These are phyloP conservation scores for Solanum ossicruentum DNA, from an alignment of 257 asterid genomes.

Conservation along the genomic window DNA sequence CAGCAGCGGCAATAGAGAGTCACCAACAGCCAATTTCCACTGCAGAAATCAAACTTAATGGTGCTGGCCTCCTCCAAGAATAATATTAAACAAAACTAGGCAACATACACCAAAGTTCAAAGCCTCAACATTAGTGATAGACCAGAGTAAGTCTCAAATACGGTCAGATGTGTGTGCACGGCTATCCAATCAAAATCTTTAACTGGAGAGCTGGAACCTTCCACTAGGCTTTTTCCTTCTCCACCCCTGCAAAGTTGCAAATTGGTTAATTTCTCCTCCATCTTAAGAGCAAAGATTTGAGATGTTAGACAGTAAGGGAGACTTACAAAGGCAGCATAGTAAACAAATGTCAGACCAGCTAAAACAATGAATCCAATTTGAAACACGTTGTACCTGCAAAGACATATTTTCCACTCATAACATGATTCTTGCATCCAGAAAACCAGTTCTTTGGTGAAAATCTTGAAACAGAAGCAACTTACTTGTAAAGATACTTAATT, in stretches of 20 bases:
- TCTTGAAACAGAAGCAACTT: constrained; percentile 10
- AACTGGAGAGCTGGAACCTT: constrained; percentile 81
- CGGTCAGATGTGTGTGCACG: constrained; percentile 1
- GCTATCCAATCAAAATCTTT: constrained; percentile 9
- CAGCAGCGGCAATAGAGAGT: constrained; percentile 6
- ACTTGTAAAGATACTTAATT: constrained; percentile 94
- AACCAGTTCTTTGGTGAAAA: not conserved
- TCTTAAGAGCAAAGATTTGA: not conserved
- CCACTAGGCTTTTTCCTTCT: constrained; percentile 68
- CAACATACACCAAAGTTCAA: constrained; percentile 14
- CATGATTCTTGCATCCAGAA: not conserved
- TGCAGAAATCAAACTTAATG: constrained; percentile 7
- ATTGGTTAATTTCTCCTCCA: not conserved
- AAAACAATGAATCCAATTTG: constrained; percentile 80
- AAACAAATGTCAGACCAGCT: constrained; percentile 92
- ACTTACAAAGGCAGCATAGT: constrained; percentile 83
- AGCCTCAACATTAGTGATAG: not conserved
- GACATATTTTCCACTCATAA: not conserved
- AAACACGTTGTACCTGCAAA: constrained; percentile 87
- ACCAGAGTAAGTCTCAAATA: not conserved
- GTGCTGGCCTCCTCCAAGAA: constrained; percentile 21
- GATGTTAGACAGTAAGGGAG: not conserved
- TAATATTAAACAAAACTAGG: constrained; percentile 20
- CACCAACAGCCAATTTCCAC: constrained; percentile 8
- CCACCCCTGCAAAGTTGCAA: constrained; percentile 52